Evolutionary conservation across 108 stramenopile genomes (phyloP), one percentile per base, ranked within the genome.

Genomic region (Cyclotella cryptica): DNA sequence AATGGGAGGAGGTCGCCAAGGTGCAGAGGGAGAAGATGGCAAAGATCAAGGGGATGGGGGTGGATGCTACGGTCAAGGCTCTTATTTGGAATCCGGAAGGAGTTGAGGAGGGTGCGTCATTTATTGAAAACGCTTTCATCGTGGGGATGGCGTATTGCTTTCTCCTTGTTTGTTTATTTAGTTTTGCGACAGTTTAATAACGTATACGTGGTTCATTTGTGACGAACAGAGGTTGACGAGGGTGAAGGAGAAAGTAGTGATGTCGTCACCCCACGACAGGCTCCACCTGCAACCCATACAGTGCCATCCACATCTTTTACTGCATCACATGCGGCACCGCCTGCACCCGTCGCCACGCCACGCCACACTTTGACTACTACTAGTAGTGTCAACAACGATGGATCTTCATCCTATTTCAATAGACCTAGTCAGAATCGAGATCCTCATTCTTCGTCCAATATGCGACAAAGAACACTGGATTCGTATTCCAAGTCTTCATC

Each of bases 31-130:
- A 91, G 67, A 79, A 83, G 66, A 89, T 86, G 49, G 61, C 78
- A 41, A 73, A 72, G 28, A 43, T 51, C 49, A 75, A 63, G 14
- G 93, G 93, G 12, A 78, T 91, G 27, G 93, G 93, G 39, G 81
- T 92, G 8, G 93, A 94, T 87, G 81, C 93, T 27, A 94, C 93
- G 3, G 79, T 92, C 21, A 88, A 88, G 41, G 93, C 93, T 17
- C 75, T 94, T 65, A 79, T 90, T 68, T 87, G 90, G 78, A 86
- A 84, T 79, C 80, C 78, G 28, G 17, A 49, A 11, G 82, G 77
- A 28, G 66, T 74, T 67, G 82, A 76, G 44, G 80, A 85, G 22
- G 78, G 57, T 71, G 54, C n/a, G 71, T 43, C 18, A 1, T 15
- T n/a, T 27, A 69, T 75, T 43, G 71, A 27, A 30, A 61, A 10